phyloP scores from a whole-genome alignment of 1,139 yeast genomes.

The Schwanniomyces etchellsii region DNA sequence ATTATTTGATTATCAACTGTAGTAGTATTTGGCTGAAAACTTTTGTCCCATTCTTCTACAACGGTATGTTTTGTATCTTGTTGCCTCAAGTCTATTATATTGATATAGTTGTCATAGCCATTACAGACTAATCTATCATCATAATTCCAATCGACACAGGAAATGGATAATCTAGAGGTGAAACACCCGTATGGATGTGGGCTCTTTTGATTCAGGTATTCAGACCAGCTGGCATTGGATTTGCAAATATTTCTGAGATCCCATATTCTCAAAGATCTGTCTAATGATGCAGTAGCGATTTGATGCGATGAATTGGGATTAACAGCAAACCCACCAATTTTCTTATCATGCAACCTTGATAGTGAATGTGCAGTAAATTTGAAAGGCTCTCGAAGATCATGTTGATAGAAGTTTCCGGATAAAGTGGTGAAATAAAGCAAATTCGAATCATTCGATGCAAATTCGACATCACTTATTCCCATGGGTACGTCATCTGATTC shows the following conservation, averaged over 20 bases:
- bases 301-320: slow-evolving; percentile 60
- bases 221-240: slow-evolving; percentile 36
- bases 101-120: slow-evolving; percentile 85
- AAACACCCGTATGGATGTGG: slow-evolving; percentile 61
- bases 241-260: slow-evolving; percentile 56
- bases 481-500: slow-evolving; percentile 28
- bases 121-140: slow-evolving; percentile 78
- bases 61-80: slow-evolving; percentile 9
- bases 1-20: slow-evolving; percentile 16
- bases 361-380: slow-evolving; percentile 26
- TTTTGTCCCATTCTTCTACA: slow-evolving; percentile 23
- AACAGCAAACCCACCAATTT: slow-evolving; percentile 81
- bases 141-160: slow-evolving; percentile 81
- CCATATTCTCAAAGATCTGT: slow-evolving; percentile 80
- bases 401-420: slow-evolving; percentile 67
- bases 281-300: slow-evolving; percentile 83
- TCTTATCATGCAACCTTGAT: slow-evolving; percentile 73
- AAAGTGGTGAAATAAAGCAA: slow-evolving; percentile 69
- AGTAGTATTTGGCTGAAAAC: slow-evolving; percentile 14
- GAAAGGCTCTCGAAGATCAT: slow-evolving; percentile 56
- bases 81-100: slow-evolving; percentile 37
- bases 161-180: slow-evolving; percentile 70
- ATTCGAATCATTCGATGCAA: slow-evolving; percentile 40
- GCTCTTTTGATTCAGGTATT: slow-evolving; percentile 29
- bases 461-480: slow-evolving; percentile 61